These are phyloP conservation scores for Veloporphyrellus conicus DNA, from an alignment of 1,284 basidiomycete genomes.

Conservation along the genomic window DNA sequence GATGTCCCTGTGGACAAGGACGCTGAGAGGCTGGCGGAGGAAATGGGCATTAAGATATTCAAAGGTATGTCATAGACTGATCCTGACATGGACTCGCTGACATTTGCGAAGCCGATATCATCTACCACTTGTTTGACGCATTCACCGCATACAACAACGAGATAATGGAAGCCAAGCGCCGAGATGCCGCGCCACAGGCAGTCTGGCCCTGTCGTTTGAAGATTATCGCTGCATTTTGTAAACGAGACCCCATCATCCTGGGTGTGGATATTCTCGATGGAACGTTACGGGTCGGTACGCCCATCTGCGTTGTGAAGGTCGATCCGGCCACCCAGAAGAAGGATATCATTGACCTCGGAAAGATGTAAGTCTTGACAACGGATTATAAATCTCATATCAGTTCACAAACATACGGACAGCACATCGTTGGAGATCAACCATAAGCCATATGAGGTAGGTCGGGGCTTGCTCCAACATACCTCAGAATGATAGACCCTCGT, in stretches of 20 bases:
- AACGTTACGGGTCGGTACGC: conserved; percentile 88
- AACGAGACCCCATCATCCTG: conserved; percentile 95
- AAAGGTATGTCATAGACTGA: conserved; percentile 54
- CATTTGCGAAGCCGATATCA: conserved; percentile 75
- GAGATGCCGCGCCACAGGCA: conserved; percentile 89
- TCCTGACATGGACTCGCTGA: conserved; percentile 2
- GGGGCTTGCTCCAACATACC: neutral
- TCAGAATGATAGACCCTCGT: conserved; percentile 3
- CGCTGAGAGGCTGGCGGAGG: conserved; percentile 86
- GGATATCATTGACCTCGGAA: conserved; percentile 88
- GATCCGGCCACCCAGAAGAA: conserved; percentile 86
- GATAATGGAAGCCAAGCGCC: conserved; percentile 88
- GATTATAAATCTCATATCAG: conserved; percentile 1
- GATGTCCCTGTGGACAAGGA: conserved; percentile 95
- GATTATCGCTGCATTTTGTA: conserved; percentile 89
- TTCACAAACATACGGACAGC: conserved; percentile 39
- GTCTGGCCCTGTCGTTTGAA: conserved; percentile 97
- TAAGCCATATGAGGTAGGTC: conserved; percentile 67
- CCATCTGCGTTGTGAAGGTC: conserved; percentile 89
- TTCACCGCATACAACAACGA: conserved; percentile 96
- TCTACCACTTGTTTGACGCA: conserved; percentile 97
- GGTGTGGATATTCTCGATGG: conserved; percentile 98
- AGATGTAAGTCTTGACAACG: conserved; percentile 64
- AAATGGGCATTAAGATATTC: conserved; percentile 92
- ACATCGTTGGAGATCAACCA: conserved; percentile 96